These are phyloP conservation scores for Adansonia digitata DNA, from an alignment of 345 rosid genomes.

Conservation along the genomic window DNA sequence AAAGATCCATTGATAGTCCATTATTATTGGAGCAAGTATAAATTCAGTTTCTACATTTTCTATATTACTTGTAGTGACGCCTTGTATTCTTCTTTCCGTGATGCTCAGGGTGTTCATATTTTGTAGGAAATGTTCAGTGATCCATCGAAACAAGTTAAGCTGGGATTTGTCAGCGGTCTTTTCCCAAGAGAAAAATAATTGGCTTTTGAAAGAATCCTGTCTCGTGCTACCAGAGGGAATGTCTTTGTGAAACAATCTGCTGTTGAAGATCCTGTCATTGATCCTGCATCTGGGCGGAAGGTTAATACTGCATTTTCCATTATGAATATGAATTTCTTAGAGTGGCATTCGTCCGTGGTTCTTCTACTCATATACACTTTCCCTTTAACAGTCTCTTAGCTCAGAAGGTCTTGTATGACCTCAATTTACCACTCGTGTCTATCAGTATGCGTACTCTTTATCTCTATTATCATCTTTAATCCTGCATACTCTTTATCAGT, in stretches of 20 bases:
- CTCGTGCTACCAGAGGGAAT: slow-evolving; percentile 67
- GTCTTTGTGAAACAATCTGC: slow-evolving; percentile 54
- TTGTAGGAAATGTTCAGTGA: slow-evolving; percentile 50
- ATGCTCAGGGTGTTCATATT: neutral
- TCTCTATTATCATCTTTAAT: neutral
- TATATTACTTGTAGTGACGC: neutral
- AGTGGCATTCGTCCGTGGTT: neutral
- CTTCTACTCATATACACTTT: neutral
- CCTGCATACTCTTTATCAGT: slow-evolving; percentile 6
- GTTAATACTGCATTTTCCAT: slow-evolving; percentile 23
- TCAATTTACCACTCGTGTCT: neutral
- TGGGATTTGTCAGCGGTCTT: slow-evolving; percentile 61
- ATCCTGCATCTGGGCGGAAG: slow-evolving; percentile 61
- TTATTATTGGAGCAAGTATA: slow-evolving; percentile 51
- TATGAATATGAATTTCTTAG: slow-evolving; percentile 2
- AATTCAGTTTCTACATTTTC: neutral
- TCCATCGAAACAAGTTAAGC: slow-evolving; percentile 57
- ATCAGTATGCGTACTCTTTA: neutral
- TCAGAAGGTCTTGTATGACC: neutral
- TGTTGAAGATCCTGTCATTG: slow-evolving; percentile 46
- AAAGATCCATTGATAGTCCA: slow-evolving; percentile 58
- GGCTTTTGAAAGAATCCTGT: slow-evolving; percentile 61
- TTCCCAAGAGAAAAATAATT: slow-evolving; percentile 51
- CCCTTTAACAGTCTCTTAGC: neutral
- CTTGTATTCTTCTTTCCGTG: neutral